Evolutionary conservation across 1,284 basidiomycete genomes (phyloP), one percentile per base, ranked within the genome.

Genomic region (Ganoderma resinaceum): DNA sequence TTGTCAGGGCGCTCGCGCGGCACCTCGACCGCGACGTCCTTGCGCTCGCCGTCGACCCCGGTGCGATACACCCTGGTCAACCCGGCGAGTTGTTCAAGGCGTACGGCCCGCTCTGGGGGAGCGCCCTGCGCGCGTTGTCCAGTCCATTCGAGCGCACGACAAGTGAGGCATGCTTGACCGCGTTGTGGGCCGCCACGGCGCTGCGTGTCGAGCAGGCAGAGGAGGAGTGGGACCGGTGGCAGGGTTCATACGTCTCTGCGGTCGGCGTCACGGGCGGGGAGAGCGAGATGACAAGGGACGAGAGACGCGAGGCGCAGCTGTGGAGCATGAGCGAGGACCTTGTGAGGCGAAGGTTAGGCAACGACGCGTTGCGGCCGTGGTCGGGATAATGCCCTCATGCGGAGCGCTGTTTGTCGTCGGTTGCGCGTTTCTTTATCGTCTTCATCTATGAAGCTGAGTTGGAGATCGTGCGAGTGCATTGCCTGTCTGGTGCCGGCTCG

Each of bases 11-110:
- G 20, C 73, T 85, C 55, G 73, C 78, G 55, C 79, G 83, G 61
- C 79, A 80, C 60, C 78, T 84, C 69, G 29, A 37, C 38, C 33
- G 9, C 0, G 42, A 64, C 66, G 79, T 85, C 62, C 79, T 79
- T 66, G 80, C 80, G 40, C 69, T 82, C 65, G 77, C 80, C 12
- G 81, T 81, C 20, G 81, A 84, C 74, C 81, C 82, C 2, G 82
- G 83, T 18, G 80, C 79, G 7, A 81, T 84, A 58, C 80, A 82
- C 72, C 84, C 83, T 43, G 79, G 79, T 26, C 84, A 84, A 75
- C 82, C 85, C 70, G 76, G 82, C 23, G 80, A 84, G 73, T 80
- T 81, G 77, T 78, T 81, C 61, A 77, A 80, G 37, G 79, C 81
- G 9, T 83, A 82, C 72, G 82, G 81, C 18, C 73, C 73, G 23